A percentile compares a stretch with the other conserved stretches of the same genome.
phyloP scores from a whole-genome alignment of 768 basidiomycete genomes.

The Cystobasidium ongulense region DNA sequence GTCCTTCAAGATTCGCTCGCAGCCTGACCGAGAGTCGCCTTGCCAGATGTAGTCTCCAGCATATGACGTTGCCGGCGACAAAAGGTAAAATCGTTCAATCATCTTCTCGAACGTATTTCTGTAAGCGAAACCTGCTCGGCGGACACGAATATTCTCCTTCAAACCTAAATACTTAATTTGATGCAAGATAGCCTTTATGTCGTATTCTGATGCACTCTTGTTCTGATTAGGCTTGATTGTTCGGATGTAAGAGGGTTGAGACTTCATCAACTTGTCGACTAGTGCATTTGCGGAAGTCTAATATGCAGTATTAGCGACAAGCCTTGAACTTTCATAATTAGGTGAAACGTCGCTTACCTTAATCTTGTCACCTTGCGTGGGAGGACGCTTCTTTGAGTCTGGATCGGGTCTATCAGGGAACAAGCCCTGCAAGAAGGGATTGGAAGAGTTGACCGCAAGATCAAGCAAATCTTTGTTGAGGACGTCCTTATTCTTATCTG shows the following conservation, averaged over 20 bases:
- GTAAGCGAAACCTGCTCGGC: slow-evolving; percentile 95
- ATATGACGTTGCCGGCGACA: slow-evolving; percentile 91
- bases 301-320: background rate
- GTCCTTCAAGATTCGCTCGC: slow-evolving; percentile 82
- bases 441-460: slow-evolving; percentile 67
- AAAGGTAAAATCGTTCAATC: slow-evolving; percentile 93
- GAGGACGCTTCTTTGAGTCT: slow-evolving; percentile 93
- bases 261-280: slow-evolving; percentile 94
- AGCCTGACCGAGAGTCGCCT: slow-evolving; percentile 81
- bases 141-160: slow-evolving; percentile 95
- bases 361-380: slow-evolving; percentile 95
- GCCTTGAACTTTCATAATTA: slow-evolving; percentile 8
- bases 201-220: slow-evolving; percentile 81
- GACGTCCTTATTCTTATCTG: slow-evolving; percentile 99
- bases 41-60: slow-evolving; percentile 98
- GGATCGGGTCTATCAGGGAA: slow-evolving; percentile 95
- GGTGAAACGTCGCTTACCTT: slow-evolving; percentile 53
- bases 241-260: slow-evolving; percentile 94
- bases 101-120: slow-evolving; percentile 98
- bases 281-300: slow-evolving; percentile 88
- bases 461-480: slow-evolving; percentile 91
- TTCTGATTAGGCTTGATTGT: slow-evolving; percentile 99
- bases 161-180: slow-evolving; percentile 98
- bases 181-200: slow-evolving; percentile 87
- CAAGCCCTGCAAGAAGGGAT: slow-evolving; percentile 73